Percentiles rank a stretch among this genome's conserved stretches.
Evolutionary conservation across 768 basidiomycete genomes (phyloP).

Genomic region (Naganishia antarctica): DNA sequence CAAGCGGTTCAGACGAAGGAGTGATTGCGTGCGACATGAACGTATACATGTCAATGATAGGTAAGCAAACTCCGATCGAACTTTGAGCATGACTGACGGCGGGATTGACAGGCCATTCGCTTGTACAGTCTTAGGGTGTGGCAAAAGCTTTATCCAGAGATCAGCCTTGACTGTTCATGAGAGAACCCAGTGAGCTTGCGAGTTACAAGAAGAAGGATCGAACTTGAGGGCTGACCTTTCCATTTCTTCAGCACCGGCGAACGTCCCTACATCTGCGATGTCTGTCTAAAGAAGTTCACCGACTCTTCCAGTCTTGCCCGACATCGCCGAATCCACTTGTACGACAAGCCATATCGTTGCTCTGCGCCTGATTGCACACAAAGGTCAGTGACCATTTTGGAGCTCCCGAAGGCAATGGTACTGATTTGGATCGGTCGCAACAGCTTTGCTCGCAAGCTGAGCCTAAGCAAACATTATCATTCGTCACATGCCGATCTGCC

Average conservation of each 20-base stretch:
- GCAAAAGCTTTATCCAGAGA: conserved; percentile 43
- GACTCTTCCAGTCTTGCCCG: conserved; percentile 50
- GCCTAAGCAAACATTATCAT: conserved; percentile 50
- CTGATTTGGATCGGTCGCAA: neutral
- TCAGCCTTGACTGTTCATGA: conserved; percentile 48
- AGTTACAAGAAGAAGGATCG: neutral
- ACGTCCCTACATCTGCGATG: conserved; percentile 47
- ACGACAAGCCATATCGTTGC: conserved; percentile 50
- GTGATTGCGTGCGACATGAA: conserved; percentile 50
- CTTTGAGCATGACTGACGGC: neutral
- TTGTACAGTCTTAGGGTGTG: conserved; percentile 38
- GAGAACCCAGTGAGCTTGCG: conserved; percentile 49
- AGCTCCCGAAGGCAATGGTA: neutral
- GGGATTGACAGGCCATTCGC: conserved; percentile 40
- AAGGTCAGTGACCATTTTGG: conserved; percentile 31
- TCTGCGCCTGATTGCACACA: conserved; percentile 37
- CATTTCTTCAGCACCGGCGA: conserved; percentile 47
- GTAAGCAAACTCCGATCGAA: conserved; percentile 37
- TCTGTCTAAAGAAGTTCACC: conserved; percentile 49
- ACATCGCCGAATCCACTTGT: conserved; percentile 49
- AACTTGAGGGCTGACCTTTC: neutral
- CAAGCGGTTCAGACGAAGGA: conserved; percentile 51
- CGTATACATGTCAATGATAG: conserved; percentile 52
- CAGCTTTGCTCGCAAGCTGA: conserved; percentile 51
- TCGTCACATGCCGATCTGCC: conserved; percentile 41